A percentile compares a stretch with the other conserved stretches of the same genome.
Evolutionary conservation across 768 basidiomycete genomes (phyloP).

Genomic region (Hypsizygus marmoreus): DNA sequence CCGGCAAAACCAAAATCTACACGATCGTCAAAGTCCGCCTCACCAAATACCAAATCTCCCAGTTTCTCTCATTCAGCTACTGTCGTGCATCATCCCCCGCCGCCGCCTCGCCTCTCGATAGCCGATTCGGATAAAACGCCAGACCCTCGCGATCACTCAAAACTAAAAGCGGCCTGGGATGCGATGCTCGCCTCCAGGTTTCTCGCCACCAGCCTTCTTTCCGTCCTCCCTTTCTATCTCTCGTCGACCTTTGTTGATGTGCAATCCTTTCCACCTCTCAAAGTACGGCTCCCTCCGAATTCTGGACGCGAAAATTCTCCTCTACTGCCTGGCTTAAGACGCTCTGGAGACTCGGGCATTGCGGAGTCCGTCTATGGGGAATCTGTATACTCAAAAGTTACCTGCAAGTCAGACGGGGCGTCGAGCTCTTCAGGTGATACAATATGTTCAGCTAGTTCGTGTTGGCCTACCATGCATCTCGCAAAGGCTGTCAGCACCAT

Average conservation of each 20-base stretch:
- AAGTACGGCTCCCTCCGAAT: conserved; percentile 58
- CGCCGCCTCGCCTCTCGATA: conserved; percentile 12
- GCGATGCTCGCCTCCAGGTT: conserved; percentile 64
- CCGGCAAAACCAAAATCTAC: conserved; percentile 7
- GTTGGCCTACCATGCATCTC: conserved; percentile 66
- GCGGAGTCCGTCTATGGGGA: not conserved
- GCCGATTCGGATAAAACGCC: conserved; percentile 16
- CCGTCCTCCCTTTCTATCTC: conserved; percentile 69
- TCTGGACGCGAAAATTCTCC: too few relatives aligned
- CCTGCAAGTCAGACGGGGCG: not conserved
- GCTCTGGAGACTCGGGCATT: not conserved
- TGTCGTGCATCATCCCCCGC: not conserved
- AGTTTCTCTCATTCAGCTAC: not conserved
- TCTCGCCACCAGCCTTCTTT: conserved; percentile 52
- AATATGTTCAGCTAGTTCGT: conserved; percentile 17
- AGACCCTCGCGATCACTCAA: conserved; percentile 63
- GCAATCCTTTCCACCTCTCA: conserved; percentile 46
- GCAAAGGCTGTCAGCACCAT: conserved; percentile 59
- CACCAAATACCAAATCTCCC: not conserved
- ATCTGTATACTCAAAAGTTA: too few relatives aligned
- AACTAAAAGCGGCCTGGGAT: conserved; percentile 65
- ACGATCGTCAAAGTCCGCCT: conserved; percentile 1
- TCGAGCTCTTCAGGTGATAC: conserved; percentile 1
- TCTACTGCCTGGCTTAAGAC: not conserved
- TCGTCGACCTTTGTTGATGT: conserved; percentile 55